Conservation (phyloP, 257 asterid genomes). For the Nicotiana paniculata region DNA sequence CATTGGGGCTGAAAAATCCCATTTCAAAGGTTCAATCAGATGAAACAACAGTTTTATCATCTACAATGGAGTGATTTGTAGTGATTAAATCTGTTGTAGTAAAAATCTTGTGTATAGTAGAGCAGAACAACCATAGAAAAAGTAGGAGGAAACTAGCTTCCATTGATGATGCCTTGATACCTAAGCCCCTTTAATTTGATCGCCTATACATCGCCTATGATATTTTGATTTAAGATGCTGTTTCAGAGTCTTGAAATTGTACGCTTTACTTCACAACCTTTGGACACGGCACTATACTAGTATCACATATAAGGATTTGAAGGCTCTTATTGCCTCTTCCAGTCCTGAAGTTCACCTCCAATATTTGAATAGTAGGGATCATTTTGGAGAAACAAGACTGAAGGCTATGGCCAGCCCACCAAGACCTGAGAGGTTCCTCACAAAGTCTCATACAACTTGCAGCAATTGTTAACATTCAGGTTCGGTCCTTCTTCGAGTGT, state of each 20-base stretch:
- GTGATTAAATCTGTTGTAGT: conserved; percentile 5
- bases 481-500: too few relatives aligned
- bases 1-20: too few relatives aligned
- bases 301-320: background rate
- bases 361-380: background rate
- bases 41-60: conserved; percentile 26
- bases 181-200: background rate
- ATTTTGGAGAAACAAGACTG: background rate
- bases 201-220: background rate
- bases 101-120: background rate
- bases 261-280: background rate
- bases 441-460: background rate
- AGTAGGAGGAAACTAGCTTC: background rate
- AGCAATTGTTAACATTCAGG: too few relatives aligned
- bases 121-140: background rate
- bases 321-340: background rate
- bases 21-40: background rate
- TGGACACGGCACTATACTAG: background rate
- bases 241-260: background rate
- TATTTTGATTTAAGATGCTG: background rate
- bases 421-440: background rate
- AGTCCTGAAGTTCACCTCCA: background rate
- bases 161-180: background rate
- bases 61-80: conserved; percentile 1
- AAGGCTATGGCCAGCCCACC: background rate